Evolutionary conservation across 129 eudicot species (phyloP).

Genomic region (Artemisia tridentata): DNA sequence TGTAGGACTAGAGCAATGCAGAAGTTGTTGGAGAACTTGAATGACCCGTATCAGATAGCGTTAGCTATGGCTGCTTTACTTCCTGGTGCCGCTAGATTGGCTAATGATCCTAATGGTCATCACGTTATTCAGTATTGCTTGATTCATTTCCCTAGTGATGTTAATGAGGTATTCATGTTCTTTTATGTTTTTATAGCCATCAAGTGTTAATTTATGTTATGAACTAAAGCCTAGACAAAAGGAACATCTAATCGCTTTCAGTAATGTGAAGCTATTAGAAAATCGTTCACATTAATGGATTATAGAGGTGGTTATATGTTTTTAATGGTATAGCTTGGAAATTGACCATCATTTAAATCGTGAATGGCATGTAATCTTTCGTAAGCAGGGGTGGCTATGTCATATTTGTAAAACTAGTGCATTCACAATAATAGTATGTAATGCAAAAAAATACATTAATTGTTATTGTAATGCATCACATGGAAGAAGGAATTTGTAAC

Average conservation of each 20-base stretch:
- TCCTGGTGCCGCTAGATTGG: conserved; percentile 54
- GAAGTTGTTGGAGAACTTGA: conserved; percentile 55
- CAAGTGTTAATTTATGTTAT: not conserved
- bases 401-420: not conserved
- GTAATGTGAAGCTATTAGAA: not conserved
- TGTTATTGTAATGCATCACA: too few relatives aligned
- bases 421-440: not conserved
- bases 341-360: not conserved
- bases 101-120: conserved; percentile 56
- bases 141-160: conserved; percentile 42
- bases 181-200: not conserved
- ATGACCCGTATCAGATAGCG: conserved; percentile 39
- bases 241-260: not conserved
- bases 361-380: not conserved
- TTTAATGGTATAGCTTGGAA: not conserved
- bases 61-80: conserved; percentile 45
- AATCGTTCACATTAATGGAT: too few relatives aligned
- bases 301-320: not conserved
- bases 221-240: not conserved
- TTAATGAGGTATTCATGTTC: conserved; percentile 45
- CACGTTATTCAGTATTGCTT: conserved; percentile 69
- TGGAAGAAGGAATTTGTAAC: too few relatives aligned
- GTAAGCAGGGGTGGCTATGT: not conserved
- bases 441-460: not conserved
- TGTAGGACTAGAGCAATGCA: conserved; percentile 60